Conservation (phyloP, 2,329 filamentous ascomycete genomes). For the Podosphaera leucotricha region DNA sequence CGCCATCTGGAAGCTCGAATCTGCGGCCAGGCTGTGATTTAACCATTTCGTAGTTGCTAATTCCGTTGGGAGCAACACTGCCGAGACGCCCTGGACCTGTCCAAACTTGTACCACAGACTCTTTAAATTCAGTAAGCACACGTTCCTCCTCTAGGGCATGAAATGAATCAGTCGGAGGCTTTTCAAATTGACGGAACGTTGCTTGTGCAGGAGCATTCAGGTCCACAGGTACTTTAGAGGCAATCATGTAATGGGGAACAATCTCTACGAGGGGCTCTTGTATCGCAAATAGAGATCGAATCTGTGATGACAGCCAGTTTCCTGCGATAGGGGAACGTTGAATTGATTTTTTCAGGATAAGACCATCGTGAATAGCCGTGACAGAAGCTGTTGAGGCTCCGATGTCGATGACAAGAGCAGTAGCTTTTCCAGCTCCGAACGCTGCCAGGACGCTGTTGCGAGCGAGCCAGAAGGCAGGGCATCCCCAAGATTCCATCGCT, state of each 20-base stretch:
- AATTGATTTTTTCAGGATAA: constrained; percentile 77
- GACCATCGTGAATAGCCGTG: constrained; percentile 78
- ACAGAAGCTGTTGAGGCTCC: constrained; percentile 75
- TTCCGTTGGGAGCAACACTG: constrained; percentile 23
- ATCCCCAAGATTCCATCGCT: constrained; percentile 91
- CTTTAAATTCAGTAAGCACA: constrained; percentile 87
- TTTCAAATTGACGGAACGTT: constrained; percentile 44
- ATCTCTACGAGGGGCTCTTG: constrained; percentile 48
- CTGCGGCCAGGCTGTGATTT: constrained; percentile 54
- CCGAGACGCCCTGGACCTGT: constrained; percentile 47
- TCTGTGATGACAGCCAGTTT: constrained; percentile 72
- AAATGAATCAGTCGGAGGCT: constrained; percentile 44
- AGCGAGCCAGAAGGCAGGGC: constrained; percentile 82
- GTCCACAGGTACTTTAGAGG: constrained; percentile 72
- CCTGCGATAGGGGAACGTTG: constrained; percentile 70
- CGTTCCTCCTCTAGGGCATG: constrained; percentile 73
- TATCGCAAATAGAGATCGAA: constrained; percentile 54
- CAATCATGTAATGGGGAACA: constrained; percentile 67
- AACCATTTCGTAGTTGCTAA: constrained; percentile 50
- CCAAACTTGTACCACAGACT: constrained; percentile 91
- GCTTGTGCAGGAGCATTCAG: constrained; percentile 60
- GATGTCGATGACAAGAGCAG: constrained; percentile 76
- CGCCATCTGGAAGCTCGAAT: constrained; percentile 93
- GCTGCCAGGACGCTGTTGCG: constrained; percentile 73
- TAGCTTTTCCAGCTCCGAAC: constrained; percentile 82